Evolutionary conservation across 177 flowering plant species (phyloP).

Genomic region (Telopea speciosissima): DNA sequence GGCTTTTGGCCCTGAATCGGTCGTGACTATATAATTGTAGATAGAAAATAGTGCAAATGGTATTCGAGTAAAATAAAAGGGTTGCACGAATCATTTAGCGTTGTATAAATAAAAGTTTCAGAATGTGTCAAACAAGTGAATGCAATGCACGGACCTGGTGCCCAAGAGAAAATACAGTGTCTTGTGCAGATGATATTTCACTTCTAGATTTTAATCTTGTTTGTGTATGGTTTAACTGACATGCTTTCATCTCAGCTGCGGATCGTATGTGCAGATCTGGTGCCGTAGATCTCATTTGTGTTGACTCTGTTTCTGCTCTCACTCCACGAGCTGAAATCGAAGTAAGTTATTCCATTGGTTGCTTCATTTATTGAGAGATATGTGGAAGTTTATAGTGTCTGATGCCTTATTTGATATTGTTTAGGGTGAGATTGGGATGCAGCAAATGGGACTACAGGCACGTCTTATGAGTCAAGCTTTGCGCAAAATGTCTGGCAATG

Average conservation of each 20-base stretch:
- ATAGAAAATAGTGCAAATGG: neutral
- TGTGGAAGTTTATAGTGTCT: neutral
- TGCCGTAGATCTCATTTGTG: conserved; percentile 92
- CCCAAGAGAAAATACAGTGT: neutral
- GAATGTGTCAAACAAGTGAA: neutral
- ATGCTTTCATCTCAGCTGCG: conserved; percentile 54
- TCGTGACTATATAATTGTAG: neutral
- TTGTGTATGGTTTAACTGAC: conserved; percentile 8
- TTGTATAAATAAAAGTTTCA: neutral
- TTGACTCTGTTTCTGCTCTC: conserved; percentile 97
- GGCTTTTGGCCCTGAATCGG: neutral
- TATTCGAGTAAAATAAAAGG: neutral
- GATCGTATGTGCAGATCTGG: conserved; percentile 99
- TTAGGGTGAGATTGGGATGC: conserved; percentile 99
- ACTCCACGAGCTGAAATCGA: conserved; percentile 98
- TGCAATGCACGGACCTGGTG: neutral
- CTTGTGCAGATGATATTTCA: neutral
- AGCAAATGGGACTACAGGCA: conserved; percentile 98
- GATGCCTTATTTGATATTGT: neutral
- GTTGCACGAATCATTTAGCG: neutral
- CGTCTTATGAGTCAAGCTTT: conserved; percentile 99
- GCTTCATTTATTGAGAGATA: conserved; percentile 3
- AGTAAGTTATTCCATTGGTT: conserved; percentile 25
- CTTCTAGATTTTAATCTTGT: neutral
- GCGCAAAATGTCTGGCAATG: conserved; percentile 99